Evolutionary conservation across 257 asterid genomes (phyloP), one percentile per base, ranked within the genome.

Genomic region (Fraxinus americana): DNA sequence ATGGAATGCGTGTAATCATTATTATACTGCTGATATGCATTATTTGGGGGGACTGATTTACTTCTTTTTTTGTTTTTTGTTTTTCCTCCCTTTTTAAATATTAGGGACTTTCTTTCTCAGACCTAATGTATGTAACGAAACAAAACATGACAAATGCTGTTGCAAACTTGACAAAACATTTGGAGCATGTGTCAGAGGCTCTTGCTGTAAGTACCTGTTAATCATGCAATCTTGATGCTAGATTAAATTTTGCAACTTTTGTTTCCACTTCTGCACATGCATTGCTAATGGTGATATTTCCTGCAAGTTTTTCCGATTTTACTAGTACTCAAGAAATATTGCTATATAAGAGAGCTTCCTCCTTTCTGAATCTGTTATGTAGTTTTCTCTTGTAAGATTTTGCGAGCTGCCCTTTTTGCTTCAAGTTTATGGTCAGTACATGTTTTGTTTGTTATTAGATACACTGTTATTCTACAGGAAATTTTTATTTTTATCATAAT

Each of bases 81-180:
- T 79, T 67, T 80, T 75, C 7, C 38, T 14, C 57, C n/a, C 52
- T 67, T 52, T 81, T 63, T 29, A 54, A 77, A 25, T 79, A 39
- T 72, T 74, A 94, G 99, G 98, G 99, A 32, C 86, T 92, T 79
- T 87, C 92, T 79, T 91, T 92, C 85, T 91, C 97, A 7, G 98
- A 92, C 86, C 86, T 95, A 82, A 92, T 95, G 98, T 95, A 92
- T 79, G 98, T 95, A 43, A 91, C 98, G 43, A 95, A 90, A 87
- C 84, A 79, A 27, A 89, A 79, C 85, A 92, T 92, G 98, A 90
- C 93, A 74, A 85, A 78, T 88, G 97, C 99, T 80, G 98, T 92
- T 67, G 50, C 94, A 57, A 95, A 89, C 89, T 84, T 95, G 88
- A 92, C 98, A 66, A 89, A 88, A 76, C 97, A 95, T 86, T 87